These are phyloP conservation scores for Allomyces macrogynus DNA, from an alignment of 192 early-diverging fungal species.

Conservation along the genomic window DNA sequence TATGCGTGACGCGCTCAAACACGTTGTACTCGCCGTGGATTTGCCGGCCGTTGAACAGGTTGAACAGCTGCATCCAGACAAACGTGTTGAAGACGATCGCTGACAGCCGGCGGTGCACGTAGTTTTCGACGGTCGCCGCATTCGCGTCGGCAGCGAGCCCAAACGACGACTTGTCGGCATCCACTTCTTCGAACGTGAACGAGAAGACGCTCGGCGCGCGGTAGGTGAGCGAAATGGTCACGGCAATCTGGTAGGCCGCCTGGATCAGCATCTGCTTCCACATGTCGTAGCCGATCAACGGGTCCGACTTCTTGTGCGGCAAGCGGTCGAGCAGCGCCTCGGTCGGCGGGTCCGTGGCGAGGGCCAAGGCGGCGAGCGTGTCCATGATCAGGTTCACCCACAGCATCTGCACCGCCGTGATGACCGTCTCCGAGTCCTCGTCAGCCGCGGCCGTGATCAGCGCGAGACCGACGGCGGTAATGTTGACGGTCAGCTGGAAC, in stretches of 20 bases:
- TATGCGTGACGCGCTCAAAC: slow-evolving; percentile 53
- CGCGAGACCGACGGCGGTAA: slow-evolving; percentile 50
- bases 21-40: slow-evolving; percentile 63
- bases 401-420: slow-evolving; percentile 89
- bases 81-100: slow-evolving; percentile 85
- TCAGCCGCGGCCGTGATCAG: slow-evolving; percentile 45
- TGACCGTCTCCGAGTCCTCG: slow-evolving; percentile 48
- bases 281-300: too few species aligned
- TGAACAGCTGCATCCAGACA: slow-evolving; percentile 87
- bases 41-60: slow-evolving; percentile 76
- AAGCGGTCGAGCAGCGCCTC: too few species aligned
- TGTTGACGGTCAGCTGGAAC: slow-evolving; percentile 68
- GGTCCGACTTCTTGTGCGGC: too few species aligned
- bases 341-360: too few species aligned
- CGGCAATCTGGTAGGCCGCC: too few species aligned
- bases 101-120: slow-evolving; percentile 13
- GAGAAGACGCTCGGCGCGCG: too few species aligned
- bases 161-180: slow-evolving; percentile 2
- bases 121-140: too few species aligned
- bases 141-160: too few species aligned
- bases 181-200: slow-evolving; percentile 7
- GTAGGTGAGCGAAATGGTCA: too few species aligned
- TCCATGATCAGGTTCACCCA: slow-evolving; percentile 69
- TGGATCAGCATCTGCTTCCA: too few species aligned
- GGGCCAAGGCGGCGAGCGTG: slow-evolving; percentile 66